phyloP scores from a whole-genome alignment of 306 rosid genomes.

The Quercus berberidifolia region DNA sequence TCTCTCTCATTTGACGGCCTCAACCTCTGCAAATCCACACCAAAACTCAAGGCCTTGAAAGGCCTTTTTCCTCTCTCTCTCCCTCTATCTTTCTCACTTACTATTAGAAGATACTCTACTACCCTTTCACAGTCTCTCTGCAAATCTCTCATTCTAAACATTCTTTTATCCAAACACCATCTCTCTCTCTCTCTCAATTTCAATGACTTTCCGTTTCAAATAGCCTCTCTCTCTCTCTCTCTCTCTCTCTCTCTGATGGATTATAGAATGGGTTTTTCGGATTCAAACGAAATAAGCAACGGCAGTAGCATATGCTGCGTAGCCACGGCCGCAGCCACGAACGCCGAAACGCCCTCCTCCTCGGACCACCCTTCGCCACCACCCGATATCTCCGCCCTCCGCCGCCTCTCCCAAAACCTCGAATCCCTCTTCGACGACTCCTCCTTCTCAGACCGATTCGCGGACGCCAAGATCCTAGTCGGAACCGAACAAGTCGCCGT shows the following conservation, averaged over 20 bases:
- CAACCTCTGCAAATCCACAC: background rate
- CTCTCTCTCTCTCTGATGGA: conserved; percentile 22
- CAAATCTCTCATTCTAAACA: background rate
- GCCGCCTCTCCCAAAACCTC: conserved; percentile 43
- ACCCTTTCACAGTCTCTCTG: background rate
- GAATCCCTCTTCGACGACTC: conserved; percentile 17
- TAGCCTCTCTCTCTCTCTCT: background rate
- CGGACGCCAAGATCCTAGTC: conserved; percentile 41
- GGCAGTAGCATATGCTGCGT: conserved; percentile 22
- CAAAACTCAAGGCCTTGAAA: background rate
- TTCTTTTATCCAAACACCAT: background rate
- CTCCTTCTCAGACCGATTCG: conserved; percentile 26
- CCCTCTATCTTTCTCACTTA: background rate
- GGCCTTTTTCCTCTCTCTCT: background rate
- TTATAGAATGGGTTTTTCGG: conserved; percentile 9
- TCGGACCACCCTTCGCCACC: conserved; percentile 20
- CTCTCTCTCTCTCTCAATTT: background rate
- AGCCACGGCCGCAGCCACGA: background rate
- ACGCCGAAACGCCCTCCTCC: background rate
- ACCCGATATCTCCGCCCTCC: conserved; percentile 21
- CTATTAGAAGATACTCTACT: too few species aligned
- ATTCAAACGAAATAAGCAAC: conserved; percentile 44
- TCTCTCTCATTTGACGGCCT: conserved; percentile 17
- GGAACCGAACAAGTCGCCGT: conserved; percentile 27
- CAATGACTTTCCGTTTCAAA: background rate